These are phyloP conservation scores for Biscogniauxia marginata DNA, from an alignment of 2,329 filamentous ascomycete genomes.

Conservation along the genomic window DNA sequence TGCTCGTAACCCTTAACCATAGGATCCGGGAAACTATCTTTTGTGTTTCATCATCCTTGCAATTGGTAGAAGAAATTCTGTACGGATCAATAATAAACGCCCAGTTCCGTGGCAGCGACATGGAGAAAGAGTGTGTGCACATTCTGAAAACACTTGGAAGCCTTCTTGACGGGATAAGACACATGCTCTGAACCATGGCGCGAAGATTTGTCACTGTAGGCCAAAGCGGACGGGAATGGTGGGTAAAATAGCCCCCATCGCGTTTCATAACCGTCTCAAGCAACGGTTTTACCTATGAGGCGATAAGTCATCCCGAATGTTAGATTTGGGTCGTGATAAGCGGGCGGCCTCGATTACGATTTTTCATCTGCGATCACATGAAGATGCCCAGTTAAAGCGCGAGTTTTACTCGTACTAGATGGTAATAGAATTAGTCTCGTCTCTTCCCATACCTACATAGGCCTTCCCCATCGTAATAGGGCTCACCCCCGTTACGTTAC, in stretches of 20 bases:
- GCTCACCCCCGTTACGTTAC: neutral
- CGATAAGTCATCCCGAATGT: constrained; percentile 4
- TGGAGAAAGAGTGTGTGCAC: constrained; percentile 4
- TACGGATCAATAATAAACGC: constrained; percentile 7
- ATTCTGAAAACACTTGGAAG: constrained; percentile 4
- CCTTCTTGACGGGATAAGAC: neutral
- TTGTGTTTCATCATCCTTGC: constrained; percentile 15
- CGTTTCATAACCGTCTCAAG: constrained; percentile 30
- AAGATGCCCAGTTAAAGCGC: neutral
- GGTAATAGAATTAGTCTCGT: neutral
- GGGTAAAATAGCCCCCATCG: constrained; percentile 7
- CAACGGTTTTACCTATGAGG: neutral
- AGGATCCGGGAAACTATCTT: neutral
- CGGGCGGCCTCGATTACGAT: neutral
- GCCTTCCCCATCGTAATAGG: neutral
- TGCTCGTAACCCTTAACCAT: neutral
- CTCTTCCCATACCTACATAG: neutral
- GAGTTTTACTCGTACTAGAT: neutral
- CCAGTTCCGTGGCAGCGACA: constrained; percentile 1
- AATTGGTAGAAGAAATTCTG: constrained; percentile 5
- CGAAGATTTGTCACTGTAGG: constrained; percentile 16
- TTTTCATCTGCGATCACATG: neutral
- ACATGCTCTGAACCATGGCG: neutral
- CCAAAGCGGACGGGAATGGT: constrained; percentile 13
- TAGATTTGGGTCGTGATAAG: constrained; percentile 6